Evolutionary conservation across 2,329 filamentous ascomycete species (phyloP), one percentile per base, ranked within the genome.

Genomic region (Alternaria sp.): DNA sequence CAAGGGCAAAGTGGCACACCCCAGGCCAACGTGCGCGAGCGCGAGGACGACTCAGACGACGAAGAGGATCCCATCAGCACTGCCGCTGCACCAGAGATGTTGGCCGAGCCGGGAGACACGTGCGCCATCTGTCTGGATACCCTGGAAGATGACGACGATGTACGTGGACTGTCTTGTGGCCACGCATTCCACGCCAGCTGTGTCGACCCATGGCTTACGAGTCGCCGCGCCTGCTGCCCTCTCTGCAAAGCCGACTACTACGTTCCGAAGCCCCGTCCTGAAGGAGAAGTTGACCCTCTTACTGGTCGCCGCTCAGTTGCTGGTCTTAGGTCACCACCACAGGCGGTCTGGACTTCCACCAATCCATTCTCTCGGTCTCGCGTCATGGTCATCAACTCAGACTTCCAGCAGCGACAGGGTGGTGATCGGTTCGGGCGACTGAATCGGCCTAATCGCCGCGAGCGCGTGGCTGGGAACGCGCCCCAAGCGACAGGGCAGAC

Each of bases 221-320:
- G 92, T 76, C 89, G 96, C 67, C 90, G 95, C 69, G 96, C 96
- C 25, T 98, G 95, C 84, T 99, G 96, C 79, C 96, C 96, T 6
- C 89, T 99, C 7, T 99, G 96, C 85, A 99, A 99, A 83, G 93
- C 95, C 44, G 96, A 99, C 77, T 99, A 98, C 80, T 98, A 97
- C 79, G 90, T 93, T 3, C 95, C 96, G 0, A 98, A 98, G 82
- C 93, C 94, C 55, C 91, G 93, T 15, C 85, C 92, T 4, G 88
- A 89, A 65, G 84, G 82, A 9, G 84, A 85, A 55, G 61, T 69
- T 46, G 79, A 72, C 33, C 58, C 72, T 5, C 49, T 66, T 9
- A 66, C 71, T n/a, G 69, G 71, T 51, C 78, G 77, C 47, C 76
- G 76, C 21, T 61, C 73, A n/a, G 68, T 63, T 30, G 66, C 71